Evolutionary conservation across 768 basidiomycete genomes (phyloP).

Genomic region (button mushroom (Agaricus bisporus)): DNA sequence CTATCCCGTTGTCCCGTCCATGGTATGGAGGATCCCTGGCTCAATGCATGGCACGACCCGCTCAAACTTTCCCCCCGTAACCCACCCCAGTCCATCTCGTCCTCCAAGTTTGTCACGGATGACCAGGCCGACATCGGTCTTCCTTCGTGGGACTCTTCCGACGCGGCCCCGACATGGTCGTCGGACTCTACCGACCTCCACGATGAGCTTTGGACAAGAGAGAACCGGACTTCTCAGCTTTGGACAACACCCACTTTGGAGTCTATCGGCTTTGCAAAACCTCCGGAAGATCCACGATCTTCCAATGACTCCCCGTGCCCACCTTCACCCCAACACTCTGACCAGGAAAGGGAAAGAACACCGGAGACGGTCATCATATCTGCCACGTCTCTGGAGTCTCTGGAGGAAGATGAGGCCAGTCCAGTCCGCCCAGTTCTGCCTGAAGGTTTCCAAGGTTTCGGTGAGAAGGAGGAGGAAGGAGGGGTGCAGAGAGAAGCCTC

Average conservation of each 20-base stretch:
- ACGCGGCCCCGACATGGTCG: slow-evolving; percentile 9
- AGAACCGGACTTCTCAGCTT: slow-evolving; percentile 3
- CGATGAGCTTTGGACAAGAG: slow-evolving; percentile 4
- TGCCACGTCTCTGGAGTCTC: not conserved
- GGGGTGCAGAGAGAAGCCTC: slow-evolving; percentile 9
- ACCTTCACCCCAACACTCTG: not conserved
- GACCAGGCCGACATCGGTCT: slow-evolving; percentile 3
- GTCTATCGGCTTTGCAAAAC: slow-evolving; percentile 8
- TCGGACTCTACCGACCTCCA: slow-evolving; percentile 6
- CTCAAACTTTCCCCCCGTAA: slow-evolving; percentile 19
- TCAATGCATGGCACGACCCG: slow-evolving; percentile 60
- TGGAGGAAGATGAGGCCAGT: not conserved
- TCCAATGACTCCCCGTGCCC: not conserved
- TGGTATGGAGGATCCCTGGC: slow-evolving; percentile 73
- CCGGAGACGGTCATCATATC: not conserved
- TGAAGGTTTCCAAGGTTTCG: not conserved
- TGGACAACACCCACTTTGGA: slow-evolving; percentile 3
- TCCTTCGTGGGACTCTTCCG: slow-evolving; percentile 9
- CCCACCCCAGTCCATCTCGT: slow-evolving; percentile 16
- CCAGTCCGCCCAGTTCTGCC: not conserved
- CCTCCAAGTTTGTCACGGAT: slow-evolving; percentile 10
- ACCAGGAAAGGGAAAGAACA: not conserved
- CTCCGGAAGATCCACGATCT: not conserved
- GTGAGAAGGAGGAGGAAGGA: not conserved
- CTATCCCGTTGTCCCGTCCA: too few species aligned